Evolutionary conservation across 169 alveolate genomes (phyloP).

Genomic region (Plasmodium ovale): DNA sequence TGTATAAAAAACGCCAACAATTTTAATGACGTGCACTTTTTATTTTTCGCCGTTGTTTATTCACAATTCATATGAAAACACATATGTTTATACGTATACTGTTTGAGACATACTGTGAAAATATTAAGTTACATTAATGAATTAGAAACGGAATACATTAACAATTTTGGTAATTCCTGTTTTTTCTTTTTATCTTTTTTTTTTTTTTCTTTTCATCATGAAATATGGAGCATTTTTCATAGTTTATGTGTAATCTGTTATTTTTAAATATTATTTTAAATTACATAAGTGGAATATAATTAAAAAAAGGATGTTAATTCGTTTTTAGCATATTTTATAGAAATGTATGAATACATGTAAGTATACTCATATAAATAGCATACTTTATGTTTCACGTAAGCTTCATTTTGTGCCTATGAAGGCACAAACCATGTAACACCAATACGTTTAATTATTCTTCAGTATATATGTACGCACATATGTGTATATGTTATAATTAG

Average conservation of each 20-base stretch:
- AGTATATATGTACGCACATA: not conserved
- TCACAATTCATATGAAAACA: slow-evolving; percentile 8
- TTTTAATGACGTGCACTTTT: slow-evolving; percentile 16
- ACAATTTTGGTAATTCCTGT: slow-evolving; percentile 5
- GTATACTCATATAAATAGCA: not conserved
- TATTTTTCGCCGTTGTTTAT: slow-evolving; percentile 11
- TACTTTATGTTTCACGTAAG: not conserved
- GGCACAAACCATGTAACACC: not conserved
- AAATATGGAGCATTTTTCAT: not conserved
- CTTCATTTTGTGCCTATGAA: not conserved
- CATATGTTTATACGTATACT: not conserved
- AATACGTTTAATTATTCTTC: slow-evolving; percentile 6
- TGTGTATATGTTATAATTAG: slow-evolving; percentile 5
- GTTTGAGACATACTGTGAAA: not conserved
- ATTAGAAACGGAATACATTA: slow-evolving; percentile 7
- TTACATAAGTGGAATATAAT: slow-evolving; percentile 2
- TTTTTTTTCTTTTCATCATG: not conserved
- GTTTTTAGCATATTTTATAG: not conserved
- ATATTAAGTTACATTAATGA: slow-evolving; percentile 8
- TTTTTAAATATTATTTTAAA: not conserved
- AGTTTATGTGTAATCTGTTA: not conserved
- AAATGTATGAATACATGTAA: not conserved
- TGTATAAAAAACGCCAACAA: not conserved
- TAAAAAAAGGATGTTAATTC: not conserved
- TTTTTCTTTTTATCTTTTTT: slow-evolving; percentile 16